Evolutionary conservation across 352 stramenopile genomes (phyloP), one percentile per base, ranked within the genome.

Genomic region (Phytophthora aleatoria): DNA sequence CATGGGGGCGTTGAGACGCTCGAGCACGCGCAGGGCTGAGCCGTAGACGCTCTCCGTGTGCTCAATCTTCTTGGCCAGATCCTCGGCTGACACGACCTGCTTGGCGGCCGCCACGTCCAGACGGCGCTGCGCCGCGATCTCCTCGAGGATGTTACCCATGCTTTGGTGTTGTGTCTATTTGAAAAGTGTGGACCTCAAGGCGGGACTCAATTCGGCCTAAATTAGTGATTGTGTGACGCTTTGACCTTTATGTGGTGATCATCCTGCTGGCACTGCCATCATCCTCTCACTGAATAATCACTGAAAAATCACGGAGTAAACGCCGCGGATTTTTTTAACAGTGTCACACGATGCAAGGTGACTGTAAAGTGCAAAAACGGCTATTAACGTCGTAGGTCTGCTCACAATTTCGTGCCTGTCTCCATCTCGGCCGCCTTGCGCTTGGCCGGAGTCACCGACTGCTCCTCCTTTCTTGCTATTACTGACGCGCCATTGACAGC

Each of bases 21-120:
- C 61, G 52, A 97, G 72, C 28, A 99, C 85, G 73, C 89, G 77
- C 26, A 99, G 56, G 15, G 95, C 81, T 2, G 85, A 70, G 10
- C 97, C 96, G 58, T 96, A 80, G 15, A 65, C 13, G 24, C 59
- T 61, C 67, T 98, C 91, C 50, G 93, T 96, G 36, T 38, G 61
- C n/a, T 70, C 63, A 44, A 98, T 97, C 68, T 94, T 60, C 27
- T 79, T 41, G 30, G 67, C 62, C 11, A 99, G 76, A 28, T 85
- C 50, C 30, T 80, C 65, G 39, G 77, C 69, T 20, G 73, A 58
- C 24, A 81, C 66, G 27, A 41, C 10, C 59, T 64, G 39, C 72
- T 91, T 89, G 52, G 85, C 81, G n/a, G 65, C 61, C 13, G 71
- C 83, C 38, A 95, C 76, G 73, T 92, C 83, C 45, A 78, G 31